Conservation (phyloP, 2,329 filamentous ascomycete species). For the Helicocarpus griseus region DNA sequence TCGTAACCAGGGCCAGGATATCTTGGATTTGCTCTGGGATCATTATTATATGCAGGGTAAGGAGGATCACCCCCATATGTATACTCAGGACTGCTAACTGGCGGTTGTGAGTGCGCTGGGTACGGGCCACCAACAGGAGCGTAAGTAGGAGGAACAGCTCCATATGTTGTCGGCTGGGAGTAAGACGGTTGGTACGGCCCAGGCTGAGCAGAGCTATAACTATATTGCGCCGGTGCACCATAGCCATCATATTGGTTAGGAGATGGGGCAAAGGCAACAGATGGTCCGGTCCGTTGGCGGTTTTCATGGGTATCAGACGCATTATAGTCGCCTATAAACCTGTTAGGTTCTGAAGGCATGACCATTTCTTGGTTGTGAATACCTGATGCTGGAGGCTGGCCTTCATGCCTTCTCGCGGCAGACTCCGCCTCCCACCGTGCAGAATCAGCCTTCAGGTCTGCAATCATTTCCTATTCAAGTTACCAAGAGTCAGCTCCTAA, state of each 20-base stretch:
- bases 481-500: background rate
- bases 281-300: conserved; percentile 28
- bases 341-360: conserved; percentile 29
- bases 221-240: conserved; percentile 8
- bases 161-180: conserved; percentile 15
- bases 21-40: conserved; percentile 29
- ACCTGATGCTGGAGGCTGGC: conserved; percentile 28
- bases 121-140: conserved; percentile 25
- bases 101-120: conserved; percentile 25
- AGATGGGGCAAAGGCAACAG: conserved; percentile 27
- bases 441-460: conserved; percentile 45
- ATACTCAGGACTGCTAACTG: conserved; percentile 27
- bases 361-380: conserved; percentile 31
- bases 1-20: conserved; percentile 35
- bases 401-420: conserved; percentile 29
- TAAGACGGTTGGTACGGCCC: background rate
- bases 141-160: conserved; percentile 25
- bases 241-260: conserved; percentile 25
- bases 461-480: conserved; percentile 42
- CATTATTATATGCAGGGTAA: conserved; percentile 11
- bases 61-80: conserved; percentile 30
- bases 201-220: conserved; percentile 7
- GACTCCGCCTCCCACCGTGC: conserved; percentile 41
- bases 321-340: conserved; percentile 27
- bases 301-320: conserved; percentile 29